phyloP scores from a whole-genome alignment of 768 basidiomycete genomes.

The Paxillus involutus region DNA sequence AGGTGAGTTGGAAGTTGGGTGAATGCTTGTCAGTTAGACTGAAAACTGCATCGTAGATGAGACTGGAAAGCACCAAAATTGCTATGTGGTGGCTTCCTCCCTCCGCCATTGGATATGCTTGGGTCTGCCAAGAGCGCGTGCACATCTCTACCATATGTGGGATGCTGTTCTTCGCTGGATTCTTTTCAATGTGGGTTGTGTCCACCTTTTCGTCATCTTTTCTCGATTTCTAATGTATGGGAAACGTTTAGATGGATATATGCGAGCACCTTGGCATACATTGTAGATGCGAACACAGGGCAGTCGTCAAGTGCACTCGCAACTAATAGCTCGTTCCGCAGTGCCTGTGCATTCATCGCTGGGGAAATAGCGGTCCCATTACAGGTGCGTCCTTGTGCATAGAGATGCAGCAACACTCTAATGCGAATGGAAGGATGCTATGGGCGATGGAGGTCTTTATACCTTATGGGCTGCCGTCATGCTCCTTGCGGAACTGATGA shows the following conservation, averaged over 20 bases:
- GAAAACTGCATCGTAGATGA: constrained; percentile 49
- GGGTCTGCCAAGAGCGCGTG: constrained; percentile 66
- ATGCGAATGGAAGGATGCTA: constrained; percentile 47
- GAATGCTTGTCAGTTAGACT: not conserved
- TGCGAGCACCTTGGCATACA: constrained; percentile 74
- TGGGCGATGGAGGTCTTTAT: constrained; percentile 84
- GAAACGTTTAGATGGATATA: constrained; percentile 61
- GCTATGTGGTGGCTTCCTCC: constrained; percentile 57
- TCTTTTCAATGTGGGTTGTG: constrained; percentile 63
- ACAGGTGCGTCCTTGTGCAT: constrained; percentile 33
- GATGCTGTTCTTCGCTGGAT: constrained; percentile 72
- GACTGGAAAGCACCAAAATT: constrained; percentile 62
- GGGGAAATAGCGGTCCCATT: constrained; percentile 78
- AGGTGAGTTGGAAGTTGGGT: constrained; percentile 42
- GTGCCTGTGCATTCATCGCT: constrained; percentile 63
- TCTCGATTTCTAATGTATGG: not conserved
- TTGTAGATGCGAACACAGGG: constrained; percentile 89
- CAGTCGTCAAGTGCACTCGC: too few species aligned
- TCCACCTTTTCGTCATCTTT: too few species aligned
- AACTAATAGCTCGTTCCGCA: constrained; percentile 74
- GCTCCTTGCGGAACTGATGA: too few species aligned
- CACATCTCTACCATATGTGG: constrained; percentile 72
- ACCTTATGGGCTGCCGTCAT: constrained; percentile 70
- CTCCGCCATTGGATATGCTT: constrained; percentile 68
- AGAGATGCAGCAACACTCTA: not conserved